Percentiles rank a stretch among this genome's conserved stretches.
Conservation (phyloP, 495 filamentous ascomycete genomes). For the Neurospora cerealis region DNA sequence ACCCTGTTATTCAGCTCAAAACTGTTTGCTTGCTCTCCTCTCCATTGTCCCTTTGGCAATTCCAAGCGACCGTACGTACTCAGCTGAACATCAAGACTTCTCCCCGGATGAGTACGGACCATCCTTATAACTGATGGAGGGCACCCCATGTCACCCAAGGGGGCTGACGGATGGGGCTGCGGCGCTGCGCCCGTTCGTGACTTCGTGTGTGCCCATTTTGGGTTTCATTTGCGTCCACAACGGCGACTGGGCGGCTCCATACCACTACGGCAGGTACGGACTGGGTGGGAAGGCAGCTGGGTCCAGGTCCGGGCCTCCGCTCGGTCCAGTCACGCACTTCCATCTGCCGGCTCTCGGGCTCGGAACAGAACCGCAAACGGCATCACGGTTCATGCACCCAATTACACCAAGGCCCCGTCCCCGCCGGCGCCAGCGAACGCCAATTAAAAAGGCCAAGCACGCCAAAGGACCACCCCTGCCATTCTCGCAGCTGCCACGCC, state of each 20-base stretch:
- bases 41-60: not conserved
- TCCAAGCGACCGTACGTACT: not conserved
- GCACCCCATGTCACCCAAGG: not conserved
- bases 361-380: not conserved
- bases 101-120: not conserved
- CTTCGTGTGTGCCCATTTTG: not conserved
- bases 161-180: not conserved
- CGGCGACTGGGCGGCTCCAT: not conserved
- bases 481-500: not conserved
- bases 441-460: not conserved
- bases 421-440: not conserved
- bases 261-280: not conserved
- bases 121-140: not conserved
- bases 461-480: not conserved
- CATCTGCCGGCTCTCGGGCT: not conserved
- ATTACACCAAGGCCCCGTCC: not conserved
- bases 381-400: not conserved
- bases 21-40: not conserved
- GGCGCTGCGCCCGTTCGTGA: not conserved
- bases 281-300: not conserved
- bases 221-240: not conserved
- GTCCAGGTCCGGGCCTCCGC: not conserved
- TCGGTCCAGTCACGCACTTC: not conserved
- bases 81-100: not conserved
- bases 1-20: not conserved